phyloP scores from a whole-genome alignment of 495 filamentous ascomycete species.

The Aspergillus asperescens region DNA sequence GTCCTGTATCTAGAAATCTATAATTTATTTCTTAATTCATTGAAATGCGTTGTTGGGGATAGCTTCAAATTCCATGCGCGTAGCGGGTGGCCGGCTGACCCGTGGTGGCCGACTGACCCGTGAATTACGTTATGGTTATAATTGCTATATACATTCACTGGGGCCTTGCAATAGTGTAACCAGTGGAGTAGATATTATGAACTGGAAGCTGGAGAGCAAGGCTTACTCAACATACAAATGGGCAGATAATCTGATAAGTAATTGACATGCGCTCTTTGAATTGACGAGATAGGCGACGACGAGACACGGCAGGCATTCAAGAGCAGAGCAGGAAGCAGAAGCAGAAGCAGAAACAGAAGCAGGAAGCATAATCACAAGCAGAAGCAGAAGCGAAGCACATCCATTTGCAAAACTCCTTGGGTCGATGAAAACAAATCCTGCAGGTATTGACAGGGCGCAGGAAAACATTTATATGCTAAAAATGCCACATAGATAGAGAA shows the following conservation, averaged over 20 bases:
- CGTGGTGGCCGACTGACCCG: no score
- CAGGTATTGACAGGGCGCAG: conserved; percentile 13
- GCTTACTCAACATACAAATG: background rate
- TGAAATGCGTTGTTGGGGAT: background rate
- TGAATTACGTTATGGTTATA: no score
- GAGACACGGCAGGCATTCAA: background rate
- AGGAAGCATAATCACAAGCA: conserved; percentile 14
- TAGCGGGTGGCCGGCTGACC: no score
- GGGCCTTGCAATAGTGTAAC: no score
- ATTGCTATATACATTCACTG: no score
- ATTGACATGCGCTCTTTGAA: background rate
- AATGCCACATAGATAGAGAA: conserved; percentile 17
- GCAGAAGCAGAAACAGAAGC: background rate
- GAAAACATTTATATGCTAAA: conserved; percentile 21
- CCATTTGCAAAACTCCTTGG: conserved; percentile 21
- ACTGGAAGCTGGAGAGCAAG: background rate
- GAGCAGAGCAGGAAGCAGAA: background rate
- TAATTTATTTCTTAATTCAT: conserved; percentile 16
- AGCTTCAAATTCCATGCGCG: background rate
- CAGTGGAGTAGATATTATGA: background rate
- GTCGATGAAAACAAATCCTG: conserved; percentile 15
- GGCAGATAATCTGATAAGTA: background rate
- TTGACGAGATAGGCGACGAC: background rate
- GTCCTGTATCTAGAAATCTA: conserved; percentile 11
- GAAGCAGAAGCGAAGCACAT: conserved; percentile 4